These are phyloP conservation scores for Solanum chacoense DNA, from an alignment of 305 asterid species.

Conservation along the genomic window DNA sequence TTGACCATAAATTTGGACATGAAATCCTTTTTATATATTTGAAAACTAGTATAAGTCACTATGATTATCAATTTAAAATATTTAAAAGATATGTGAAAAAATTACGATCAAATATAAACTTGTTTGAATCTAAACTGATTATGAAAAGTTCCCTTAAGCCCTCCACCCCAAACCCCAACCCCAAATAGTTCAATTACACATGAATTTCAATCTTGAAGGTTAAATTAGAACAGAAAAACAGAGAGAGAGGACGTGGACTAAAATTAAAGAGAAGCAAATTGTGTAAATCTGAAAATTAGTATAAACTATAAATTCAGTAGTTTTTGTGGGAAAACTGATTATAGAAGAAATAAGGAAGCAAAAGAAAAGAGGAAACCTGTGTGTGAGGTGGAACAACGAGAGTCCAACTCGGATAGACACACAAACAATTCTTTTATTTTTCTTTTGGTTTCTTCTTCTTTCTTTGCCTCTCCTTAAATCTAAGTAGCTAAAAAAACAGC, in stretches of 20 bases:
- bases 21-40: neutral
- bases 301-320: neutral
- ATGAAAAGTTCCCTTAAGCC: neutral
- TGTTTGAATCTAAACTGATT: neutral
- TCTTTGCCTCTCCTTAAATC: neutral
- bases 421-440: neutral
- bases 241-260: neutral
- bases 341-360: neutral
- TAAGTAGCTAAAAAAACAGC: neutral
- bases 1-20: neutral
- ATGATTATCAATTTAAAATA: neutral
- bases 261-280: neutral
- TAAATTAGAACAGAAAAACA: neutral
- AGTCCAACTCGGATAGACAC: slow-evolving; percentile 8
- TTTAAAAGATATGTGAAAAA: too few species aligned
- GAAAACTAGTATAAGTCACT: neutral
- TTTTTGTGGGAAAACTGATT: neutral
- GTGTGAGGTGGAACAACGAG: slow-evolving; percentile 8
- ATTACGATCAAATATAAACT: too few species aligned
- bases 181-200: neutral
- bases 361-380: neutral
- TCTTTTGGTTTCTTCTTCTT: neutral
- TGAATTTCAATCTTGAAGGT: neutral
- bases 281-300: neutral
- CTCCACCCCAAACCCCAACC: neutral